Conservation (phyloP, 2,329 filamentous ascomycete species). For the Clarireedia paspali region DNA sequence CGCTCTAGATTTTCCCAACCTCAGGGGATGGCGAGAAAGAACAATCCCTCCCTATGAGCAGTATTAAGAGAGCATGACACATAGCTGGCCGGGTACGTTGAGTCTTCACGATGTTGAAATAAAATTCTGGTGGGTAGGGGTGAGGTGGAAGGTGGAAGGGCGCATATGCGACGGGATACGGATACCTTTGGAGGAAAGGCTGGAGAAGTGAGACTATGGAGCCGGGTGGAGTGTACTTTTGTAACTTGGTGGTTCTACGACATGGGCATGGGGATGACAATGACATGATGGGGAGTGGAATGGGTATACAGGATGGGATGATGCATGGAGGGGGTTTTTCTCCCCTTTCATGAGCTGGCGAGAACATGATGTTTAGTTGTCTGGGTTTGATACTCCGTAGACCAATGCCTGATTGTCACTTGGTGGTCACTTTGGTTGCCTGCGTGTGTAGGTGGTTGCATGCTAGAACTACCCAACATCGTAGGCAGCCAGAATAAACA, state of each 20-base stretch:
- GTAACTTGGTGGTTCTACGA: background rate
- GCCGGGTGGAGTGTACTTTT: background rate
- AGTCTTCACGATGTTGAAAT: constrained; percentile 23
- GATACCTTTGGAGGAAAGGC: background rate
- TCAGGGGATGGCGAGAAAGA: background rate
- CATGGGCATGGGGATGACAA: background rate
- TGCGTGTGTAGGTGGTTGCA: no score
- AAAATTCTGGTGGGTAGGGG: constrained; percentile 11
- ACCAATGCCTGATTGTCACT: no score
- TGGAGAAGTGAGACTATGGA: background rate
- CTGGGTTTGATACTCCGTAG: no score
- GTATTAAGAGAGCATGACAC: constrained; percentile 13
- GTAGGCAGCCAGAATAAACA: no score
- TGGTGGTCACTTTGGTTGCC: no score
- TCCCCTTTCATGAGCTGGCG: no score
- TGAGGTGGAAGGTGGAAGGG: background rate
- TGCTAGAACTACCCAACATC: no score
- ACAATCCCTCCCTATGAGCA: constrained; percentile 16
- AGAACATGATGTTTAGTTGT: no score
- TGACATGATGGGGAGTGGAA: background rate
- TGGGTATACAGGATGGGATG: no score
- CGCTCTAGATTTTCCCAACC: no score
- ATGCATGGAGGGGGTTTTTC: no score
- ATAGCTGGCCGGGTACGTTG: constrained; percentile 20
- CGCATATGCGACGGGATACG: background rate